Evolutionary conservation across 2,329 filamentous ascomycete species (phyloP), one percentile per base, ranked within the genome.

Genomic region (Pseudocercospora musae): DNA sequence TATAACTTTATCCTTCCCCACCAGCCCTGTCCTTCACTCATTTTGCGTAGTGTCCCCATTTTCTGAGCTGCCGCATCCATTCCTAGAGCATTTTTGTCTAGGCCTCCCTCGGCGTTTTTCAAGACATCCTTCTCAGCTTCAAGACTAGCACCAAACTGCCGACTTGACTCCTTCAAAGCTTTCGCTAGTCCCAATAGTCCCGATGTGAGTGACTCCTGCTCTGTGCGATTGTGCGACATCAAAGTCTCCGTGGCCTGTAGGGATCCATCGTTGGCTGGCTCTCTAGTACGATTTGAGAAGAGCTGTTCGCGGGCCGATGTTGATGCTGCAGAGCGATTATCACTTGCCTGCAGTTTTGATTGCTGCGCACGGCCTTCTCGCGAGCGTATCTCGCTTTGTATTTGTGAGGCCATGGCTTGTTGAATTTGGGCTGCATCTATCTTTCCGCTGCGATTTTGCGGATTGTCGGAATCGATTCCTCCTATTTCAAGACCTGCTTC

Each of bases 11-110:
- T 82, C 80, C 96, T 85, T 57, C 93, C 80, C 86, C 85, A 92
- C 89, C 90, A 96, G 0, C 92, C 92, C 74, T 89, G 88, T 3
- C 92, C 93, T 79, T 97, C 94, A 15, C 89, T 92, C 87, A 96
- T 92, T 57, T 84, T 84, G 69, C 86, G 82, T 73, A 98, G 76
- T 71, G 85, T 83, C 1, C 90, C 89, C 91, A 98, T 96, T 66
- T 87, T 81, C 66, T 86, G 85, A 58, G 87, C 86, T 3, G 93
- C 92, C 1, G 86, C 85, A 63, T 92, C 88, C 84, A 98, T 89
- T 18, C 88, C 88, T 50, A 82, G 78, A 62, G 89, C 87, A 70
- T 89, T 96, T 75, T 86, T 88, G 71, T 93, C 90, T 69, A 98
- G 82, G 0, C 90, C 91, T 60, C 89, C 82, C 1, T 87, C 85